Conservation (phyloP, 1,284 basidiomycete species). For the Austropuccinia psidii region DNA sequence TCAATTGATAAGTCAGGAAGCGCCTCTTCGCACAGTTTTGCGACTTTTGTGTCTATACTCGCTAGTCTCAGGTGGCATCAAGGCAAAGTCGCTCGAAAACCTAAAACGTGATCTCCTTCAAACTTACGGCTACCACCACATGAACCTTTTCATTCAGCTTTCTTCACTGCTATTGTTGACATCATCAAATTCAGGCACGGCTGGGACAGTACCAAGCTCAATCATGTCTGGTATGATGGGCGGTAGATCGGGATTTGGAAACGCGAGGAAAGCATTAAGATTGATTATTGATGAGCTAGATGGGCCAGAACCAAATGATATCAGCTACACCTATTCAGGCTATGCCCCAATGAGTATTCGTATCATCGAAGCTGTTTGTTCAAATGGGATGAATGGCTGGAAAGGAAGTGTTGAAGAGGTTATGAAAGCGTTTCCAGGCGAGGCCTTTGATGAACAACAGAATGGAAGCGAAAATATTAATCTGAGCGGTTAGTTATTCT, state of each 20-base stretch:
- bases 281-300: slow-evolving; percentile 83
- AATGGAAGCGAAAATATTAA: slow-evolving; percentile 47
- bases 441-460: slow-evolving; percentile 72
- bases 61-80: slow-evolving; percentile 75
- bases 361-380: slow-evolving; percentile 54
- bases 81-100: slow-evolving; percentile 73
- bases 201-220: slow-evolving; percentile 31
- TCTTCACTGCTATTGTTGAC: slow-evolving; percentile 62
- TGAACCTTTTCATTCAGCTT: slow-evolving; percentile 64
- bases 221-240: slow-evolving; percentile 24
- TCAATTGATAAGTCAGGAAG: slow-evolving; percentile 74
- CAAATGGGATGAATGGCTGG: slow-evolving; percentile 67
- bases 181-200: slow-evolving; percentile 54
- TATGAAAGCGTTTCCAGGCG: slow-evolving; percentile 65
- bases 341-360: slow-evolving; percentile 89
- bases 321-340: slow-evolving; percentile 91
- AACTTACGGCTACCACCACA: slow-evolving; percentile 83
- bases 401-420: slow-evolving; percentile 90
- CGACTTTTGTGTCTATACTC: slow-evolving; percentile 78
- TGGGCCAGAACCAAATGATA: slow-evolving; percentile 68
- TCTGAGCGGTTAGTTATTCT: slow-evolving; percentile 50
- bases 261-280: slow-evolving; percentile 73
- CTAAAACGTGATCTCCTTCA: slow-evolving; percentile 88
- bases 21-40: slow-evolving; percentile 66
- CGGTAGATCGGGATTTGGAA: slow-evolving; percentile 56